A percentile compares a stretch with the other conserved stretches of the same genome.
These are phyloP conservation scores for Pyrus hybrid DNA, from an alignment of 331 rosid genomes.

Conservation along the genomic window DNA sequence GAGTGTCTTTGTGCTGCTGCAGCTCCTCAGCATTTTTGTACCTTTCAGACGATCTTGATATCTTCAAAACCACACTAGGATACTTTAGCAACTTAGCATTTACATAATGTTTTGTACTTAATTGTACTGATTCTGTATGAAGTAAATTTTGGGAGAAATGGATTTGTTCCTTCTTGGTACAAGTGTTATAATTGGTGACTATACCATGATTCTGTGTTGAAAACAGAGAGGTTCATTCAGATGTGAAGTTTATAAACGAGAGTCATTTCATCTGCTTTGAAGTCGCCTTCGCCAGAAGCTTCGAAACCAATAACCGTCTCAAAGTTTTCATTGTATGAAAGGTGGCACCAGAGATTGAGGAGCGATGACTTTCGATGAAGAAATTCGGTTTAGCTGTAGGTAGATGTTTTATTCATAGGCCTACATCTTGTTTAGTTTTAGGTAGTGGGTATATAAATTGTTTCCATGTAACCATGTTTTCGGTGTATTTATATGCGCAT, in stretches of 20 bases:
- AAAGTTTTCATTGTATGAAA: background rate
- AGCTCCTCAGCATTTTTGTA: background rate
- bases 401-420: conserved; percentile 9
- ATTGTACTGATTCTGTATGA: background rate
- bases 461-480: conserved; percentile 12
- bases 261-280: background rate
- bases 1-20: background rate
- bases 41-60: background rate
- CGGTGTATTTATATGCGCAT: conserved; percentile 18
- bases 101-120: background rate
- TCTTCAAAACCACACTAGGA: background rate
- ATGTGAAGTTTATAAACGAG: background rate
- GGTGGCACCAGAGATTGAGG: background rate
- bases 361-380: conserved; percentile 2
- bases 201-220: background rate
- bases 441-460: conserved; percentile 7
- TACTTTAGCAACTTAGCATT: background rate
- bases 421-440: conserved; percentile 16
- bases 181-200: background rate
- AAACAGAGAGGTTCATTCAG: background rate
- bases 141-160: background rate
- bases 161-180: background rate
- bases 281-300: background rate
- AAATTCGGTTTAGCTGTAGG: conserved; percentile 13
- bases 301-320: background rate